Base-by-base conservation (phyloP, 2,329 filamentous ascomycete species). In the Aspergillus jensenii region DNA sequence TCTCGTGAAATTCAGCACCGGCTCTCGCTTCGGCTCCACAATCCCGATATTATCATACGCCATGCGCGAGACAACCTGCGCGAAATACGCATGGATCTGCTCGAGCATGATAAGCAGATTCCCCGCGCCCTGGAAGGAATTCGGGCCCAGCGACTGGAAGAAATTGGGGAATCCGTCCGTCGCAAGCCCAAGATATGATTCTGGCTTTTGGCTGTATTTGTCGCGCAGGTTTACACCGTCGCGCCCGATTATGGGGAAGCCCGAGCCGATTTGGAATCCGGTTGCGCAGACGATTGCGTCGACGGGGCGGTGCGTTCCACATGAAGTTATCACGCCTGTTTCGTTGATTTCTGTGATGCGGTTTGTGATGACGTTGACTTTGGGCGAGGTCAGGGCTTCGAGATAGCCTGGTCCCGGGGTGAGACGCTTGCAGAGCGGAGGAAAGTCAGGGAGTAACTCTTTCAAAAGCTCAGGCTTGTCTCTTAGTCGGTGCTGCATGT, bases 101-200 rank as follows among this genome's bases (percentile, higher is more conserved):
- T 55, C 52, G 15, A 49, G 21, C 52, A 49, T 55, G 37, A 56
- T 56, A 4, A 51, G 45, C 12, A 56, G 54, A 6, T 56, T 56
- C 2, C 54, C 54, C 8, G 54, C 54, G 1, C 54, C 54, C 17
- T 56, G 47, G 12, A 56, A 56, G 0, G 54, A 56, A 25, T 56
- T 35, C 21, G 54, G 54, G 4, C 46, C 54, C 4, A 56, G 27
- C 4, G 54, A 56, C 27, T 56, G 54, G 21, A 56, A 56, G 47
- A 56, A 51, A 11, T 56, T 56, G 0, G 54, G 46, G 14, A 56
- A 56, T 8, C 54, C 54, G 1, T 49, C 44, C 6, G 53, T 51
- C 2, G 33, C 21, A 15, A 56, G 33, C 0, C 45, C 45, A 0
- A 56, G 12, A 25, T 56, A 56, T 4, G 44, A 33, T 19, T 41